Evolutionary conservation across 2,329 filamentous ascomycete species (phyloP), one percentile per base, ranked within the genome.

Genomic region (Colletotrichum destructivum): DNA sequence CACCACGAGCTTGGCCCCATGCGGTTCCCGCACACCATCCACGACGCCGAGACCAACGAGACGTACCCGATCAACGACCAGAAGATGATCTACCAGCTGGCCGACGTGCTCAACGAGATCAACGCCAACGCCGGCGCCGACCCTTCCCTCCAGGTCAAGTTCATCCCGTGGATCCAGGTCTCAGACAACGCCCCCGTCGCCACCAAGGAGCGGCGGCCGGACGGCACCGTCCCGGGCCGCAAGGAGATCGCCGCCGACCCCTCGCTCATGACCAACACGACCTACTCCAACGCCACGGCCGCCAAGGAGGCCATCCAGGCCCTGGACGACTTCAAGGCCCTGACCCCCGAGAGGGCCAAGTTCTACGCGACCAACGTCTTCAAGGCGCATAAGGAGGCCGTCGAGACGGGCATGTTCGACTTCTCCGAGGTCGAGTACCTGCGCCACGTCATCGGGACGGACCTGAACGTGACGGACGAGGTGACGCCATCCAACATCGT

Each of bases 11-110:
- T 85, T 79, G 84, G 84, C 0, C 83, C 83, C 0, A 85, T 85
- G 84, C 80, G 84, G 2, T 82, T 85, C 62, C 83, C 84, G 0
- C 78, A 83, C 31, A 79, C 77, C 54, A 79, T 84, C 59, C 82
- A 79, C 0, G 83, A 84, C 64, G 74, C 79, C 0, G 81, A 82
- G 54, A 82, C 78, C 6, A 84, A 84, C 56, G 80, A 83, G 66
- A 85, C 82, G 0, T 77, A 84, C 6, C 75, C 81, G 35, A 82
- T 84, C 67, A 80, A 80, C 62, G 83, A 85, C 60, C 83, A 85
- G 63, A 79, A 78, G 35, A 81, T 85, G 78, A 80, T 83, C 1
- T 85, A 84, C 51, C 81, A 85, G 73, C 75, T 85, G 8, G 82
- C 80, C 3, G 79, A 79, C 8, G 76, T 78, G n/a, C 76, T 85